These are phyloP conservation scores for Debaryomycetaceae sp. DNA, from an alignment of 1,139 yeast genomes.

Conservation along the genomic window DNA sequence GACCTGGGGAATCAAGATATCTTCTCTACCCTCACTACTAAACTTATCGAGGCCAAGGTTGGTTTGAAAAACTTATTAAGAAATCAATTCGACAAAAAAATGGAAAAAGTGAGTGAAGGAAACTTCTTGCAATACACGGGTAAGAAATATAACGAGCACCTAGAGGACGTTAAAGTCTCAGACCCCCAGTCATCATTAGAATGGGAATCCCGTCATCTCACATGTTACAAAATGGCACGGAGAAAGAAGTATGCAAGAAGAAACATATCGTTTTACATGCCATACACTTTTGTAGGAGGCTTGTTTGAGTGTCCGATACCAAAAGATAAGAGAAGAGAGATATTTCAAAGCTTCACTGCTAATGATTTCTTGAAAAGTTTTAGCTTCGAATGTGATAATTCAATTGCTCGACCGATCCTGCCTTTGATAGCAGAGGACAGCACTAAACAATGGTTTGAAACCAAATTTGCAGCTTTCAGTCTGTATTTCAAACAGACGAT, in stretches of 20 bases:
- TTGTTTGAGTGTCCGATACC: slow-evolving; percentile 52
- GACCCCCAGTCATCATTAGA: slow-evolving; percentile 23
- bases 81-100: slow-evolving; percentile 17
- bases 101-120: slow-evolving; percentile 21
- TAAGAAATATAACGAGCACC: slow-evolving; percentile 14
- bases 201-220: slow-evolving; percentile 33
- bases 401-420: slow-evolving; percentile 43
- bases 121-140: slow-evolving; percentile 26
- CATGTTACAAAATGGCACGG: slow-evolving; percentile 63
- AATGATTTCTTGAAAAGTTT: slow-evolving; percentile 16
- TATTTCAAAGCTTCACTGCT: slow-evolving; percentile 15
- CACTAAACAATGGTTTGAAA: slow-evolving; percentile 45
- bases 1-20: neutral
- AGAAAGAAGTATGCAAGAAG: slow-evolving; percentile 56
- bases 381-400: slow-evolving; percentile 32
- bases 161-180: slow-evolving; percentile 18
- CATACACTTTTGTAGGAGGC: slow-evolving; percentile 66
- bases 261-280: slow-evolving; percentile 49
- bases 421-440: slow-evolving; percentile 63
- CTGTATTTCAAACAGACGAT: slow-evolving; percentile 44
- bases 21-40: neutral
- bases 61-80: slow-evolving; percentile 8
- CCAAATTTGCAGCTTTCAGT: slow-evolving; percentile 16
- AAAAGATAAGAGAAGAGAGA: slow-evolving; percentile 15
- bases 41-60: slow-evolving; percentile 1